Percentiles rank a stretch among this genome's conserved stretches.
These are phyloP conservation scores for Pseudoscleropodium purum DNA, from an alignment of 225 moss, liverwort and hornwort genomes.

Conservation along the genomic window DNA sequence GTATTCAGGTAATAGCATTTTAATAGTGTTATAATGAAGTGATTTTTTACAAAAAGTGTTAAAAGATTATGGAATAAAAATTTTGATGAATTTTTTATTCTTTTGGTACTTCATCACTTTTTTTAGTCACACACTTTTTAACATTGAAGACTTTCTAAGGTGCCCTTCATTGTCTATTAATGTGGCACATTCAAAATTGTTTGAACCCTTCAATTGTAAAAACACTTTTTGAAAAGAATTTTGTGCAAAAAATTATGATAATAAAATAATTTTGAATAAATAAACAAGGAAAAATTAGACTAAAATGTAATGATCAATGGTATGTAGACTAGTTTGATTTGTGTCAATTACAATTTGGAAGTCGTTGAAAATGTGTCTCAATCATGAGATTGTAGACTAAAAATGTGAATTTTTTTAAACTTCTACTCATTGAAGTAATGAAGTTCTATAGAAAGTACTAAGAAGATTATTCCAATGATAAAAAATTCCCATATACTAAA, in stretches of 20 bases:
- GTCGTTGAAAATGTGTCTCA: neutral
- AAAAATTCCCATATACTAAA: neutral
- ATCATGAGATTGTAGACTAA: neutral
- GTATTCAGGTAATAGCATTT: neutral
- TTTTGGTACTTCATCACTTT: neutral
- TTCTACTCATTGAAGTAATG: neutral
- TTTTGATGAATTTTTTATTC: neutral
- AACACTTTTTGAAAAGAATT: neutral
- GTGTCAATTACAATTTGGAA: neutral
- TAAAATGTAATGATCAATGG: neutral
- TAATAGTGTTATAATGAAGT: neutral
- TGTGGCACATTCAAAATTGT: neutral
- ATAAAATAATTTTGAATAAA: neutral
- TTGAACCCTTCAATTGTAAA: neutral
- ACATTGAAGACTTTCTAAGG: neutral
- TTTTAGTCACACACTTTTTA: neutral
- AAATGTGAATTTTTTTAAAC: rapidly evolving
- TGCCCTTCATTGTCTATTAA: neutral
- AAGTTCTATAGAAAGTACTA: neutral
- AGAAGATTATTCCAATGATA: neutral
- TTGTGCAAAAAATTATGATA: rapidly evolving
- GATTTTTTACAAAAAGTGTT: neutral
- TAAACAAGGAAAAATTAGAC: neutral
- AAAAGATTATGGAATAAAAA: neutral
- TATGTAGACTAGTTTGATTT: neutral